Percentiles rank a stretch among this genome's conserved stretches.
phyloP scores from a whole-genome alignment of 768 basidiomycete species.

The Mycena galericulata region DNA sequence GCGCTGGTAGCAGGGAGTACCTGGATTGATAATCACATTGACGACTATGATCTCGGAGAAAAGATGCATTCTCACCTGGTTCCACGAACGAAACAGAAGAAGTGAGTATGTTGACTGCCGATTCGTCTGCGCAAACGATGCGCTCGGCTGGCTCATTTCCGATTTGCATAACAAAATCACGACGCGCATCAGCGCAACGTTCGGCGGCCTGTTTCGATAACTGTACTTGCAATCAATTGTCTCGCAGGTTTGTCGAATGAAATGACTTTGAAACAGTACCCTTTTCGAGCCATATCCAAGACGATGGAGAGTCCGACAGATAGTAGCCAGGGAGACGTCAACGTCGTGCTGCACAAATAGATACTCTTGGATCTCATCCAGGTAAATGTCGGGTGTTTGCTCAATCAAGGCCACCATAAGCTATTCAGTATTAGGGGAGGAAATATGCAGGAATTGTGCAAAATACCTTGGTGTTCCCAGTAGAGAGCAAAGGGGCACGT shows the following conservation, averaged over 20 bases:
- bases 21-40: conserved; percentile 31
- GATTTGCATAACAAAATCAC: conserved; percentile 18
- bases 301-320: not conserved
- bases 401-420: not conserved
- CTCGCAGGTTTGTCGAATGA: not conserved
- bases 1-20: conserved; percentile 10
- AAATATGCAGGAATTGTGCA: not conserved
- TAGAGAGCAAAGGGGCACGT: not conserved
- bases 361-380: not conserved
- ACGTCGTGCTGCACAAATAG: not conserved
- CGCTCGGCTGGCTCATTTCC: conserved; percentile 24
- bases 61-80: not conserved
- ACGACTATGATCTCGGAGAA: conserved; percentile 23
- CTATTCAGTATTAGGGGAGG: not conserved
- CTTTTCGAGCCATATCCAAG: not conserved
- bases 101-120: conserved; percentile 24
- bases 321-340: conserved; percentile 1
- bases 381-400: conserved; percentile 2
- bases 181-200: not conserved
- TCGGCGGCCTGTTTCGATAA: not conserved
- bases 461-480: not conserved
- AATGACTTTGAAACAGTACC: not conserved
- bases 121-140: conserved; percentile 29
- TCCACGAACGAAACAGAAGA: conserved; percentile 16
- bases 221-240: not conserved